Percentiles rank a stretch among this genome's conserved stretches.
Evolutionary conservation across 108 stramenopile species (phyloP).

Genomic region (Skeletonema menzelii): DNA sequence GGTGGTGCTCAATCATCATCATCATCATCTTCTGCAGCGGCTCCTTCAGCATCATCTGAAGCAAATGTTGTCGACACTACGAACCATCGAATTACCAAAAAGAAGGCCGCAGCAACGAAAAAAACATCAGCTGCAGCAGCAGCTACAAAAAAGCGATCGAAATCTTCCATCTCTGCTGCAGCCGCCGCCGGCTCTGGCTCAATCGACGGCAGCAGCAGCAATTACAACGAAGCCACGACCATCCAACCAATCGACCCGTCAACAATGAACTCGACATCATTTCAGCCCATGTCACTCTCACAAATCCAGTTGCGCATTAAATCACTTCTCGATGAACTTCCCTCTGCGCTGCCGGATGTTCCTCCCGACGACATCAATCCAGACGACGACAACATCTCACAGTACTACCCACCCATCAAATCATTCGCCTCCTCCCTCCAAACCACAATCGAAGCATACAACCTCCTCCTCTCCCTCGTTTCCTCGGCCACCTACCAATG

Average conservation of each 20-base stretch:
- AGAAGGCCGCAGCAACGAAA: background rate
- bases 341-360: constrained; percentile 25
- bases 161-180: background rate
- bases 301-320: constrained; percentile 49
- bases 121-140: background rate
- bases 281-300: constrained; percentile 22
- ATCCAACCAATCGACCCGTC: background rate
- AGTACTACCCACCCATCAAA: constrained; percentile 18
- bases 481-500: constrained; percentile 76
- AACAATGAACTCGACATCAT: background rate
- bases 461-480: constrained; percentile 66
- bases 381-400: background rate
- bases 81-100: background rate
- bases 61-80: too few species aligned
- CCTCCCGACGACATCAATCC: background rate
- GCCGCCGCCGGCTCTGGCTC: background rate
- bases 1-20: background rate
- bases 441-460: constrained; percentile 67
- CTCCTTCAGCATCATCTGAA: background rate
- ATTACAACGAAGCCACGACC: background rate
- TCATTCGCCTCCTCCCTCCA: constrained; percentile 70
- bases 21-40: background rate
- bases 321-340: constrained; percentile 40
- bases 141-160: background rate
- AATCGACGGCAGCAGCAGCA: background rate